A percentile compares a stretch with the other conserved stretches of the same genome.
These are phyloP conservation scores for Candida golubevii DNA, from an alignment of 805 yeast species.

Conservation along the genomic window DNA sequence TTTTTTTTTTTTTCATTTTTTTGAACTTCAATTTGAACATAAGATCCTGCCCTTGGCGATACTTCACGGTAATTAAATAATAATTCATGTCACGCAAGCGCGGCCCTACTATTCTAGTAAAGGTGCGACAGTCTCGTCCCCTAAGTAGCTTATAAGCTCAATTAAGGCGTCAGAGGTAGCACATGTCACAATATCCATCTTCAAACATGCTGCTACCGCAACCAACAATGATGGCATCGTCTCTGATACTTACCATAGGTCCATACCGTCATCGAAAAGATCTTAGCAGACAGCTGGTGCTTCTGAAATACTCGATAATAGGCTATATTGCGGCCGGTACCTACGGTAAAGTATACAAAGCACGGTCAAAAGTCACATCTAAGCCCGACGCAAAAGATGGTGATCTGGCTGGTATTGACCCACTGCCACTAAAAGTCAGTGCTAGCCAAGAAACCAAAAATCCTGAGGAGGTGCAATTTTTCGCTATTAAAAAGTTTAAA, in stretches of 20 bases:
- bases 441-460: not conserved
- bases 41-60: too few relatives aligned
- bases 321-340: conserved; percentile 99
- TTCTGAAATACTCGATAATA: conserved; percentile 79
- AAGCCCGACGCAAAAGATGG: conserved; percentile 11
- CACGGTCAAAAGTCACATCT: conserved; percentile 42
- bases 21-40: too few relatives aligned
- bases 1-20: too few relatives aligned
- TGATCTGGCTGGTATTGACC: conserved; percentile 1
- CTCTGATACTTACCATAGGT: conserved; percentile 36
- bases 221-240: conserved; percentile 35
- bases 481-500: conserved; percentile 93
- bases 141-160: too few relatives aligned
- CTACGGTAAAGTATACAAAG: conserved; percentile 92
- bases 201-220: conserved; percentile 13
- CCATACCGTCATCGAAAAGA: conserved; percentile 54
- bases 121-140: too few relatives aligned
- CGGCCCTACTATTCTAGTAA: too few relatives aligned
- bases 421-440: not conserved
- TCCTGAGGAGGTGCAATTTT: conserved; percentile 33
- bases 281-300: conserved; percentile 60
- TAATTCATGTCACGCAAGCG: too few relatives aligned
- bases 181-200: too few relatives aligned
- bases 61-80: too few relatives aligned
- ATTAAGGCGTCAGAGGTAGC: too few relatives aligned